Conservation (phyloP, 2,329 filamentous ascomycete species). For the Ustilaginoidea virens region DNA sequence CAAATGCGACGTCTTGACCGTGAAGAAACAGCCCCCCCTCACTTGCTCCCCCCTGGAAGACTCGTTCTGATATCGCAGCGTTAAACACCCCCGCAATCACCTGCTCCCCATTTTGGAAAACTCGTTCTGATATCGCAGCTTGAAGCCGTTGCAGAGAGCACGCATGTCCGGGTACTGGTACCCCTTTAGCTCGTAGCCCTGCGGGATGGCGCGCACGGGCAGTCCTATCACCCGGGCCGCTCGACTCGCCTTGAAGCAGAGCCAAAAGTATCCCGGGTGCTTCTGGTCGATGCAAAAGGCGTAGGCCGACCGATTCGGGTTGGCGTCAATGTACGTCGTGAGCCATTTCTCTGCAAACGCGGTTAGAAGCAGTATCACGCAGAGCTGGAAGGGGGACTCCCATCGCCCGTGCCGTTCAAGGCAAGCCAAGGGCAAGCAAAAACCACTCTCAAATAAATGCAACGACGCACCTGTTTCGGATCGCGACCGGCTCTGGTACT, state of each 20-base stretch:
- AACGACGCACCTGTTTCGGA: conserved; percentile 80
- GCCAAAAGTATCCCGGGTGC: conserved; percentile 84
- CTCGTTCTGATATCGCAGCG: conserved; percentile 56
- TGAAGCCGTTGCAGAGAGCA: conserved; percentile 93
- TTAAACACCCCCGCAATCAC: too few species aligned
- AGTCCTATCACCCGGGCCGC: conserved; percentile 59
- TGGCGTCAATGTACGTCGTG: conserved; percentile 88
- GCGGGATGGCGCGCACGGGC: conserved; percentile 80
- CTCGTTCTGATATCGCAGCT: conserved; percentile 56
- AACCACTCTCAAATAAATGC: too few species aligned
- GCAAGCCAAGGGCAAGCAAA: too few species aligned
- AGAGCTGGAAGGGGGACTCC: too few species aligned
- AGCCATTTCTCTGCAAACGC: conserved; percentile 69
- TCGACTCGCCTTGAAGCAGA: conserved; percentile 89
- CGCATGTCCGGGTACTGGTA: conserved; percentile 89
- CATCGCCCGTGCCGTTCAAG: too few species aligned
- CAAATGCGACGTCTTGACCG: too few species aligned
- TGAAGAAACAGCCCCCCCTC: background rate
- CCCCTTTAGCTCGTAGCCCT: conserved; percentile 82
- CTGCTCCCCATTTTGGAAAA: conserved; percentile 42
- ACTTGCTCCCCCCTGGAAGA: conserved; percentile 44
- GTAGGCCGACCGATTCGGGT: conserved; percentile 85
- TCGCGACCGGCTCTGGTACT: conserved; percentile 72
- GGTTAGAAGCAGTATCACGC: conserved; percentile 8
- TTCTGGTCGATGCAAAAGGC: conserved; percentile 90